Conservation (phyloP, 257 asterid species). For the Solanum chaucha region DNA sequence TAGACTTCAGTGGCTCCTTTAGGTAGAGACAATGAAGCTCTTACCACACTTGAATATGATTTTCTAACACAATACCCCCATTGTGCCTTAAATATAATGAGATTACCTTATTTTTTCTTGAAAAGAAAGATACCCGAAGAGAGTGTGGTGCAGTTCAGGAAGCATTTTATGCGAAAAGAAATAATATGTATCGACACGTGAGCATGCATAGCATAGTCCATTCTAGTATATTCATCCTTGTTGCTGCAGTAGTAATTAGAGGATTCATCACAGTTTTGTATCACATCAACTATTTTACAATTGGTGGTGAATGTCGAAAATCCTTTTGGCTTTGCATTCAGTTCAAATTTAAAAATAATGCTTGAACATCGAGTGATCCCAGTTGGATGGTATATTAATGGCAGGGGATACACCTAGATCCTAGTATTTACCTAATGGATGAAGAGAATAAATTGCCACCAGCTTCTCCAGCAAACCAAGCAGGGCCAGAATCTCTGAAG, state of each 20-base stretch:
- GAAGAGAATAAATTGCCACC: constrained; percentile 60
- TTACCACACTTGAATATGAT: background rate
- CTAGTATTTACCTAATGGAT: constrained; percentile 92
- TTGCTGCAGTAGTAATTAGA: background rate
- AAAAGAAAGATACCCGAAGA: background rate
- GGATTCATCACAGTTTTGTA: background rate
- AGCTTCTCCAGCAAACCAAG: constrained; percentile 33
- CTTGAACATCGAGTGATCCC: background rate
- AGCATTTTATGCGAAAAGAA: background rate
- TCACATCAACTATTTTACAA: background rate
- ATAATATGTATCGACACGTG: background rate
- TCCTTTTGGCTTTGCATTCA: background rate
- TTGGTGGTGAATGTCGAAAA: background rate
- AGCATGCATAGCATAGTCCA: background rate
- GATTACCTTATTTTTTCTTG: background rate
- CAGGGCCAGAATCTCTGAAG: constrained; percentile 25
- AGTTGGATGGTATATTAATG: constrained; percentile 4
- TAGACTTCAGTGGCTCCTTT: background rate
- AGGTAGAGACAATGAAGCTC: background rate
- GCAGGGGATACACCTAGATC: constrained; percentile 99
- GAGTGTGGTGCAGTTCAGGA: background rate
- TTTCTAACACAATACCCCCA: background rate
- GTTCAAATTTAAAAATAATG: background rate
- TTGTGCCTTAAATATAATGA: background rate
- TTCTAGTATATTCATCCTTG: background rate